Base-by-base conservation (phyloP, 2,329 filamentous ascomycete species). In the Cladosporium austrohemisphaericum region DNA sequence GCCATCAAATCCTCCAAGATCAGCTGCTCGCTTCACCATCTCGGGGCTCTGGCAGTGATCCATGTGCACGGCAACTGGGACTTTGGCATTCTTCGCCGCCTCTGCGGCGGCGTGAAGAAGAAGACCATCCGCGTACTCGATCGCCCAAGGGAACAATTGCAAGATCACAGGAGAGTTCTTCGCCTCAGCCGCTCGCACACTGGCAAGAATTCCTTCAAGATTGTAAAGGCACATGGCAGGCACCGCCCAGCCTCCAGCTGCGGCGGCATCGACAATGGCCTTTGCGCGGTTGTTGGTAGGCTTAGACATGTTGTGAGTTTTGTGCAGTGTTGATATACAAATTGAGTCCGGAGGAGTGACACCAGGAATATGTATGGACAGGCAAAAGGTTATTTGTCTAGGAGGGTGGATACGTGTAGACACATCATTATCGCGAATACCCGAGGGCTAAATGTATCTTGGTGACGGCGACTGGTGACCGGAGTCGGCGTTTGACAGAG, bases 131-230 rank as follows among this genome's bases (percentile, higher is more conserved):
- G 50, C 52, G 37, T 57, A 60, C 19, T 52, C 55, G 37, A 63
- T 59, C 7, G 59, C 57, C 60, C 60, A 64, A 1, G 61, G 61
- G 51, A 63, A 64, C 18, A 64, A 51, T 46, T 61, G 58, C 25
- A 62, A 33, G 10, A 61, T 60, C 13, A 59, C 44, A 11, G 61
- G 60, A 5, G 60, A 62, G n/a, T 54, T 44, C 14, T 56, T 56
- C n/a, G 52, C 51, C 19, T 64, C 61, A 28, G 60, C 61, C n/a
- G 59, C 61, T n/a, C 55, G 50, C 14, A 63, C 52, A n/a, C 55
- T 45, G 18, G 55, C 60, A 28, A 64, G 49, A 40, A 64, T 59
- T 28, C 55, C 53, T 41, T 64, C 61, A 45, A 63, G 43, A 37
- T 61, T 64, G 41, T 51, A 51, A 25, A 44, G 26, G 16, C 49